Evolutionary conservation across 257 asterid species (phyloP), one percentile per base, ranked within the genome.

Genomic region (Cruciata laevipes): DNA sequence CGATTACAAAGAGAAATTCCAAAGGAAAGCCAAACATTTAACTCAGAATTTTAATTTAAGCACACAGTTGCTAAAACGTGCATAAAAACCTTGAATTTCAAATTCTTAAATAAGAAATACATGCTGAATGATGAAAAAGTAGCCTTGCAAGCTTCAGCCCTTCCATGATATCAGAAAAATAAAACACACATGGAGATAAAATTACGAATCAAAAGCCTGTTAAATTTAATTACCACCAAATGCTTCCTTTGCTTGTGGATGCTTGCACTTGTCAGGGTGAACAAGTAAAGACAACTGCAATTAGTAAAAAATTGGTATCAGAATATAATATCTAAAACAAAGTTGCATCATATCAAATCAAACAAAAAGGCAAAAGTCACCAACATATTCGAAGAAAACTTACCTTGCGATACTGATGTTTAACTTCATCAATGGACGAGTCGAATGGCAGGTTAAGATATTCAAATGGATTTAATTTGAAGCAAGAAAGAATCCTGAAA

Each of bases 251-350:
- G 99, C 91, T 86, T 88, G 95, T 63, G 97, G 96, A 82, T 94
- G 97, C 68, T 94, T 90, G 81, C 99, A 94, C 75, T 94, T 94
- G 80, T 94, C 99, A 63, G 99, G 99, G 81, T 94, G 99, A 81
- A 94, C 99, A 75, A 94, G 90, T 81, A 94, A 84, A 61, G 99
- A 94, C 71, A 94, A 61, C 99, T 94, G 84, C 69, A 77, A 69
- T 42, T 56, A 51, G 20, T 55, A 77, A 55, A 33, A 77, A 67
- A 60, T 33, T 52, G 33, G 68, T 66, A 61, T 62, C 44, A 51
- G 63, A 55, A 65, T 11, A 51, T 31, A 23, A 25, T 23, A 21
- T 23, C 65, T 25, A 61, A 17, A 49, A 67, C 38, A 53, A 32
- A 16, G 1, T 21, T 6, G 5, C 24, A 53, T 56, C 53, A 52